Percentiles rank a stretch among this genome's conserved stretches.
Evolutionary conservation across 768 basidiomycete species (phyloP).

Genomic region (Paxillus involutus): DNA sequence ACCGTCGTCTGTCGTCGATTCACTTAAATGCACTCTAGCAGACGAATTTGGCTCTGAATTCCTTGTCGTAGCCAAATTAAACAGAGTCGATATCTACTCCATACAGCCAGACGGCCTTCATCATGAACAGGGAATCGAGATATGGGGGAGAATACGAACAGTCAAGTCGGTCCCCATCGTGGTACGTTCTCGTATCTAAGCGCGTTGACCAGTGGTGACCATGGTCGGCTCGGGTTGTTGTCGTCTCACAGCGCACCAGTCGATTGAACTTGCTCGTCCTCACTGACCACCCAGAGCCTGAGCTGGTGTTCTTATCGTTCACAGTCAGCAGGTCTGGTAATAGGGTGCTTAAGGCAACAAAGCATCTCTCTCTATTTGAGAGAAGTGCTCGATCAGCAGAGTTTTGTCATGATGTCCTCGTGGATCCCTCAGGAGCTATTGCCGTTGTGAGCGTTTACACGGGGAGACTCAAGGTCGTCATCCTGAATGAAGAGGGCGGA

Average conservation of each 20-base stretch:
- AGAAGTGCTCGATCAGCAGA: constrained; percentile 61
- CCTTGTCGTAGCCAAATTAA: constrained; percentile 67
- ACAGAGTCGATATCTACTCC: constrained; percentile 68
- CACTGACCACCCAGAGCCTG: constrained; percentile 76
- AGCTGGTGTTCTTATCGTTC: constrained; percentile 64
- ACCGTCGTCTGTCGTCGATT: constrained; percentile 69
- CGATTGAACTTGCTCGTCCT: constrained; percentile 55
- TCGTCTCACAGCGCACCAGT: constrained; percentile 29
- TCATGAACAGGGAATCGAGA: constrained; percentile 56
- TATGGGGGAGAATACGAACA: constrained; percentile 68
- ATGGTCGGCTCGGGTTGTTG: constrained; percentile 5
- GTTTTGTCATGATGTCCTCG: constrained; percentile 66
- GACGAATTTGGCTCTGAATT: constrained; percentile 51
- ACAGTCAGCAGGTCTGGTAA: constrained; percentile 34
- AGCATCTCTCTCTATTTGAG: constrained; percentile 55
- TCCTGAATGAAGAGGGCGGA: constrained; percentile 49
- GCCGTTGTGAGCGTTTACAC: constrained; percentile 67
- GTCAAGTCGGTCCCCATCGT: constrained; percentile 54
- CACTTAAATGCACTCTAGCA: constrained; percentile 66
- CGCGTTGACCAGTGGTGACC: not conserved
- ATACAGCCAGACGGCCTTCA: constrained; percentile 59
- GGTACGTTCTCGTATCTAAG: constrained; percentile 37
- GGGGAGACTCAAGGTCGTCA: constrained; percentile 67
- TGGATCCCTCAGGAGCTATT: constrained; percentile 61
- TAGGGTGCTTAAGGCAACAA: constrained; percentile 36